phyloP scores from a whole-genome alignment of 176 grass and related monocot genomes.

The Puccinellia tenuiflora region DNA sequence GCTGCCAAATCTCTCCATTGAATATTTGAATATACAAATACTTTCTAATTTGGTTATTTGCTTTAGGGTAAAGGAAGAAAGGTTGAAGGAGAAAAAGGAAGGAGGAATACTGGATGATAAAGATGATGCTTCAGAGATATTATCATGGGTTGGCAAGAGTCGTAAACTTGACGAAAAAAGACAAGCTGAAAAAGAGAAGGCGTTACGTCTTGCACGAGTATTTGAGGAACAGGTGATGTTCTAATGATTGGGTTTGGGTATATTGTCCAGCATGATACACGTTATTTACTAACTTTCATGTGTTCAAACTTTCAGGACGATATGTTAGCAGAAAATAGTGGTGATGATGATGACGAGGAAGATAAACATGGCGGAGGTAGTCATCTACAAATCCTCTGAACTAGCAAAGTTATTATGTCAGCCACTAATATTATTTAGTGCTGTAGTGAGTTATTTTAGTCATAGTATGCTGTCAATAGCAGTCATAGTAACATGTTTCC shows the following conservation, averaged over 20 bases:
- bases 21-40: constrained; percentile 30
- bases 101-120: constrained; percentile 59
- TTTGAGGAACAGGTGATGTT: constrained; percentile 76
- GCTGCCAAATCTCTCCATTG: background rate
- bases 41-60: constrained; percentile 48
- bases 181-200: constrained; percentile 68
- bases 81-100: constrained; percentile 57
- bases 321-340: constrained; percentile 61
- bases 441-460: background rate
- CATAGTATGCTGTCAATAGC: background rate
- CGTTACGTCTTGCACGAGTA: constrained; percentile 62
- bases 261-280: background rate
- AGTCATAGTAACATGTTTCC: constrained; percentile 16
- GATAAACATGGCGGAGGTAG: constrained; percentile 45
- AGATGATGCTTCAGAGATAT: constrained; percentile 54
- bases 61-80: constrained; percentile 87
- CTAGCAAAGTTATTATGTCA: background rate
- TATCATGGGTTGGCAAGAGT: constrained; percentile 81
- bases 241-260: background rate
- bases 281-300: constrained; percentile 13
- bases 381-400: constrained; percentile 2
- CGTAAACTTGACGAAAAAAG: constrained; percentile 73
- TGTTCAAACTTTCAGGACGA: constrained; percentile 58
- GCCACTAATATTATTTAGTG: background rate
- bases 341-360: constrained; percentile 30